Evolutionary conservation across 2,329 filamentous ascomycete genomes (phyloP).

Genomic region (Stachybotrys chartarum): DNA sequence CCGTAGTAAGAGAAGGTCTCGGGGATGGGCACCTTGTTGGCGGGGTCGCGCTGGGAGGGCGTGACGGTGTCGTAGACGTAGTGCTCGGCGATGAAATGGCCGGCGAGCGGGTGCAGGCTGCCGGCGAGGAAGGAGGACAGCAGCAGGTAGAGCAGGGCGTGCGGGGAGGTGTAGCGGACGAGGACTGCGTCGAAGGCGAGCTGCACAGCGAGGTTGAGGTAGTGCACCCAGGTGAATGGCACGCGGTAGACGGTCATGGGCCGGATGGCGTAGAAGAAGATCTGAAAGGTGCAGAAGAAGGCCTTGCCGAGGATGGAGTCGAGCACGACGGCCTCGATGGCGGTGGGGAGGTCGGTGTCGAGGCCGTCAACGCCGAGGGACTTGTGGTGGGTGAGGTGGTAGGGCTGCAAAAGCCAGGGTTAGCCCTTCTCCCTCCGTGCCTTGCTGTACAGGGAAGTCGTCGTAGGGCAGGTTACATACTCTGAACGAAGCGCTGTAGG

Average conservation of each 20-base stretch:
- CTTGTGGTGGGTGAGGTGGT: constrained; percentile 98
- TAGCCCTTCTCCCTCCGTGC: too few relatives aligned
- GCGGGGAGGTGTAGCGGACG: constrained; percentile 50
- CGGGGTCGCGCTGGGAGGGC: constrained; percentile 46
- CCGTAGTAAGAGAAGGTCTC: constrained; percentile 99
- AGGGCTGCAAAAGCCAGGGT: constrained; percentile 51
- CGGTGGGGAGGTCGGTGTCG: constrained; percentile 91
- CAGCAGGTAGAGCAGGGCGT: constrained; percentile 74
- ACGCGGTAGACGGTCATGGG: constrained; percentile 92
- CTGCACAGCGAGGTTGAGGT: constrained; percentile 73
- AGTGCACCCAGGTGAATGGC: constrained; percentile 78
- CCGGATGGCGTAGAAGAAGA: constrained; percentile 94
- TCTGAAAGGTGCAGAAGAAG: constrained; percentile 99
- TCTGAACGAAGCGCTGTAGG: constrained; percentile 93
- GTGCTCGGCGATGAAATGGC: constrained; percentile 98
- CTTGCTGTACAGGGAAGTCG: too few relatives aligned
- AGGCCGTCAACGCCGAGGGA: constrained; percentile 93
- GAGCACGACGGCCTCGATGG: constrained; percentile 84
- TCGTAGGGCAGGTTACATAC: constrained; percentile 36
- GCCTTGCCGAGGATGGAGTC: constrained; percentile 94
- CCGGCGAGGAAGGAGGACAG: constrained; percentile 90
- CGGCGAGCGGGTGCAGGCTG: constrained; percentile 86
- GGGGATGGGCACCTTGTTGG: constrained; percentile 61
- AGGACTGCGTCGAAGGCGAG: constrained; percentile 69
- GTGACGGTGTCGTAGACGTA: constrained; percentile 68